Evolutionary conservation across 257 asterid genomes (phyloP).

Genomic region (Jacaranda copaia): DNA sequence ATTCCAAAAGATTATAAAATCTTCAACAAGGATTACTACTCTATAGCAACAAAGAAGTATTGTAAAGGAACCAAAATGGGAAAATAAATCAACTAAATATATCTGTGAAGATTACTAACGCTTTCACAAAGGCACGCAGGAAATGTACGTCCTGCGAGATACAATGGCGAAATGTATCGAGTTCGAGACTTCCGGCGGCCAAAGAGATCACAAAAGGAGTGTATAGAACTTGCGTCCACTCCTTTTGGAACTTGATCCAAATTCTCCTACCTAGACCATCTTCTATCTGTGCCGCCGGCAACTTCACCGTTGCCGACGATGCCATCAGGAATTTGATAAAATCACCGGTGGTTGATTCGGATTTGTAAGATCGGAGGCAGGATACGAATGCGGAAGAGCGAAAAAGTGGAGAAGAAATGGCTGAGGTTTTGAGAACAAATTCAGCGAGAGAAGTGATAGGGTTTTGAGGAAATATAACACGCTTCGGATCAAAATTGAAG

Average conservation of each 20-base stretch:
- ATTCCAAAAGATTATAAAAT: constrained; percentile 3
- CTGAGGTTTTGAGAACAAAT: constrained; percentile 36
- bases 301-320: constrained; percentile 54
- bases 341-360: constrained; percentile 35
- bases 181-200: constrained; percentile 84
- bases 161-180: constrained; percentile 67
- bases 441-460: constrained; percentile 37
- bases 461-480: constrained; percentile 39
- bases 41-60: background rate
- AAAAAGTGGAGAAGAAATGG: constrained; percentile 16
- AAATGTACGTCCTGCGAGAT: constrained; percentile 82
- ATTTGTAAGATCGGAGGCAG: constrained; percentile 42
- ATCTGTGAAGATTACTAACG: constrained; percentile 54
- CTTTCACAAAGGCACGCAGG: constrained; percentile 74
- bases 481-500: constrained; percentile 37
- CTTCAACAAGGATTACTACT: constrained; percentile 12
- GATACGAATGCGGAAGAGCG: constrained; percentile 23
- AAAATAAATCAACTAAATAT: constrained; percentile 20
- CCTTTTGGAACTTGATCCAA: constrained; percentile 68
- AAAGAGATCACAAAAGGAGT: constrained; percentile 79
- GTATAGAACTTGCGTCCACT: constrained; percentile 60
- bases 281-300: constrained; percentile 47
- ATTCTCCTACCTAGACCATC: constrained; percentile 67
- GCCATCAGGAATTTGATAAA: constrained; percentile 38
- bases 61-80: background rate